Conservation (phyloP, 2,329 filamentous ascomycete species). For the Colletotrichum agaves region DNA sequence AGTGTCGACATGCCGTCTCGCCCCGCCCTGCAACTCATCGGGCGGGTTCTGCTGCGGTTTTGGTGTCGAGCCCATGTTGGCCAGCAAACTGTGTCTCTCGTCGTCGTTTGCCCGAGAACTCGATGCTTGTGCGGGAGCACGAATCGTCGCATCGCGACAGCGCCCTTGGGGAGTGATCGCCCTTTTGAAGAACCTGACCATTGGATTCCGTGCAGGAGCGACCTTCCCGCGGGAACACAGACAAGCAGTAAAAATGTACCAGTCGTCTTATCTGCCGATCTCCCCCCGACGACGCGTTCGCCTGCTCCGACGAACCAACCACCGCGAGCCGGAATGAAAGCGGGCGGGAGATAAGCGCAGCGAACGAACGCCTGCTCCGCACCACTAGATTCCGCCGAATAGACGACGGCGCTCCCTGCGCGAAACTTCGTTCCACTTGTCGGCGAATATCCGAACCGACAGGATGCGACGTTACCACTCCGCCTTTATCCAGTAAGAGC, state of each 20-base stretch:
- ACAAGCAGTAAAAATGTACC: background rate
- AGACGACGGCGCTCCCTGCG: conserved; percentile 8
- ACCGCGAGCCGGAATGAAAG: conserved; percentile 2
- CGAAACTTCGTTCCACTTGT: conserved; percentile 13
- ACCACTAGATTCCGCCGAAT: conserved; percentile 31
- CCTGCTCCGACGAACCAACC: conserved; percentile 1
- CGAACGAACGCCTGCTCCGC: background rate
- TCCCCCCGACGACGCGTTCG: conserved; percentile 11
- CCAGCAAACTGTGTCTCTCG: conserved; percentile 23
- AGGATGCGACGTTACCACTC: conserved; percentile 16
- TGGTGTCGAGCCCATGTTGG: conserved; percentile 29
- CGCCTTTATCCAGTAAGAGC: background rate
- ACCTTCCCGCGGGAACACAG: conserved; percentile 22
- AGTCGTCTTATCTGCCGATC: conserved; percentile 30
- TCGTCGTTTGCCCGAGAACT: conserved; percentile 4
- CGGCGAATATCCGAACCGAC: conserved; percentile 24
- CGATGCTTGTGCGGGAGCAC: background rate
- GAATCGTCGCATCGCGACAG: background rate
- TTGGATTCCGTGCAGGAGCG: background rate
- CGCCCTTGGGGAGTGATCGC: conserved; percentile 4
- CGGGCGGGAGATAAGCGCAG: conserved; percentile 21
- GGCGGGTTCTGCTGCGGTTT: conserved; percentile 15
- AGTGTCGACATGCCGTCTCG: conserved; percentile 36
- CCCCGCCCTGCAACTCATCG: conserved; percentile 13
- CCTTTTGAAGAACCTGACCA: conserved; percentile 28